Percentiles rank a stretch among this genome's conserved stretches.
phyloP scores from a whole-genome alignment of 208 protist species.

The Blastocrithidia nonstop region DNA sequence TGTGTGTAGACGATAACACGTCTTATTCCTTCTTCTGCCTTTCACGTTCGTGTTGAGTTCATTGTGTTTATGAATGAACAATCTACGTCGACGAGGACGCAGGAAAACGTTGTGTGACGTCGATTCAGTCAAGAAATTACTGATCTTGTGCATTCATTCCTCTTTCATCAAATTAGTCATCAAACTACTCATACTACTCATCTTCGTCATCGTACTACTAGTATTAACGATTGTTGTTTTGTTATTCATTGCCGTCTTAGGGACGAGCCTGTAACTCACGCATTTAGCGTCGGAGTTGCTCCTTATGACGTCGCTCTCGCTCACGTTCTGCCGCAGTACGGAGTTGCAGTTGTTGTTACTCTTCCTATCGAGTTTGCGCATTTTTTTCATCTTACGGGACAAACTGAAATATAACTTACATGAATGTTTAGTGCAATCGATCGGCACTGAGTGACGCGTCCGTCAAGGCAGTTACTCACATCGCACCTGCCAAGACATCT shows the following conservation, averaged over 20 bases:
- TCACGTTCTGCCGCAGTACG: conserved; percentile 44
- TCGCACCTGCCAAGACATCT: conserved; percentile 26
- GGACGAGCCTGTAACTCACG: conserved; percentile 27
- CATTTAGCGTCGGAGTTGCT: conserved; percentile 18
- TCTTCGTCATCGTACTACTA: conserved; percentile 5
- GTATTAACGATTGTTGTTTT: conserved; percentile 6
- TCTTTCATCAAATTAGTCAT: conserved; percentile 19
- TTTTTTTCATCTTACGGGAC: conserved; percentile 4
- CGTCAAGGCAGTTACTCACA: conserved; percentile 46
- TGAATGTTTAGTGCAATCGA: conserved; percentile 51
- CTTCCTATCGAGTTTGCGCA: conserved; percentile 4
- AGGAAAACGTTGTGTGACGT: conserved; percentile 11
- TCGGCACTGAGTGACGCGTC: conserved; percentile 46
- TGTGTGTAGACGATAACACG: neutral
- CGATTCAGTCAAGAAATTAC: conserved; percentile 66
- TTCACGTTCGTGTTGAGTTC: neutral
- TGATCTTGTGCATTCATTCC: conserved; percentile 12
- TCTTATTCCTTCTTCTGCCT: neutral
- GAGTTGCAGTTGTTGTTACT: conserved; percentile 6
- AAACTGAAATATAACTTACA: conserved; percentile 53
- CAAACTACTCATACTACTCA: conserved; percentile 15
- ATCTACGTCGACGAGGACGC: no score
- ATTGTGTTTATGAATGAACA: neutral
- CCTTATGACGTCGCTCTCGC: conserved; percentile 20
- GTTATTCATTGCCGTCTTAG: conserved; percentile 13